Conservation (phyloP, 805 yeast genomes). For the Pichia deserticola region DNA sequence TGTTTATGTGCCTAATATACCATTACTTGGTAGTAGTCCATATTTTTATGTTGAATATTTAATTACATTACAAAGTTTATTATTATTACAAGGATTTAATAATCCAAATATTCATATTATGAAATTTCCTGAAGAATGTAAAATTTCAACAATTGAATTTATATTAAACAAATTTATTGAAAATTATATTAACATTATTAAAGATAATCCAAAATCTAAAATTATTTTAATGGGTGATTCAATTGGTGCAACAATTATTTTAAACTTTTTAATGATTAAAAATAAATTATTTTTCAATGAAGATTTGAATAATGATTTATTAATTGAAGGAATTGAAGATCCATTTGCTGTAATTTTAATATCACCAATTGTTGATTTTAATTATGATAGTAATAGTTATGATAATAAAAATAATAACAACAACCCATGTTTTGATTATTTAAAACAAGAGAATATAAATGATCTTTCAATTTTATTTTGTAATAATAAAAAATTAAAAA, state of each 20-base stretch:
- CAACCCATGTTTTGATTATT: background rate
- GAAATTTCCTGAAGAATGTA: slow-evolving; percentile 19
- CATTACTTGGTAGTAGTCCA: slow-evolving; percentile 28
- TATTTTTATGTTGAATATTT: slow-evolving; percentile 40
- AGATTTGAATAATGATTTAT: background rate
- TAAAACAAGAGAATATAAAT: slow-evolving; percentile 15
- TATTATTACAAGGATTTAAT: slow-evolving; percentile 41
- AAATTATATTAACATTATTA: background rate
- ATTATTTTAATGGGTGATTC: slow-evolving; percentile 39
- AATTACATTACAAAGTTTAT: slow-evolving; percentile 32
- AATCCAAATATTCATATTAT: slow-evolving; percentile 40
- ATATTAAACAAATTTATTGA: slow-evolving; percentile 1
- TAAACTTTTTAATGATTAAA: slow-evolving; percentile 26
- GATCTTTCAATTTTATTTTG: slow-evolving; percentile 11
- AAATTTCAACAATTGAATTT: slow-evolving; percentile 8
- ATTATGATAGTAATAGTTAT: no score
- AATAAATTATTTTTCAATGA: slow-evolving; percentile 7
- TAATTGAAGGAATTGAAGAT: background rate
- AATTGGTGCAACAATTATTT: slow-evolving; percentile 38
- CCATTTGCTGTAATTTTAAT: slow-evolving; percentile 23
- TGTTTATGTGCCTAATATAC: slow-evolving; percentile 40
- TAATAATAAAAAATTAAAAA: background rate
- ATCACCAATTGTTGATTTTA: slow-evolving; percentile 22
- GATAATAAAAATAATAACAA: no score
- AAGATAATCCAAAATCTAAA: slow-evolving; percentile 21